phyloP scores from a whole-genome alignment of 441 rosid genomes.

The Aquilaria agallochum region DNA sequence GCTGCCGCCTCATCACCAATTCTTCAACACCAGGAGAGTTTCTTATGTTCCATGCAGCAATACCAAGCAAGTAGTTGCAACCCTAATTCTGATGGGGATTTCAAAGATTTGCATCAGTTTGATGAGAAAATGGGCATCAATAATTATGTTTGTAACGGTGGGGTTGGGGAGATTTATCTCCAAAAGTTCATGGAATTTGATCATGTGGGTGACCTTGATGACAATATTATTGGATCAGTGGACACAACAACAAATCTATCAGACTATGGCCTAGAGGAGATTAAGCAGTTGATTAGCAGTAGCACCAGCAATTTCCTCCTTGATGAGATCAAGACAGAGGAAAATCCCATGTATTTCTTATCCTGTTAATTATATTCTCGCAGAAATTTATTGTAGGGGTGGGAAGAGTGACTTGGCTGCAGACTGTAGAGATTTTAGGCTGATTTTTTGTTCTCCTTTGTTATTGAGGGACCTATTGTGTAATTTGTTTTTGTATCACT shows the following conservation, averaged over 20 bases:
- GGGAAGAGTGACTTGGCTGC: too few species aligned
- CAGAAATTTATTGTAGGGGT: too few species aligned
- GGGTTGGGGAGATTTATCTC: slow-evolving; percentile 20
- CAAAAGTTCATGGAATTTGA: slow-evolving; percentile 23
- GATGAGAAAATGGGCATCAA: slow-evolving; percentile 23
- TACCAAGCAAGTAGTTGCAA: slow-evolving; percentile 40
- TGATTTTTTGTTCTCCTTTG: too few species aligned
- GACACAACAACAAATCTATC: slow-evolving; percentile 25
- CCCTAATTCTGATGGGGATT: slow-evolving; percentile 50
- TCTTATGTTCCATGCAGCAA: slow-evolving; percentile 19
- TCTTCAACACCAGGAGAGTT: slow-evolving; percentile 31
- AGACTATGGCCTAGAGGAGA: slow-evolving; percentile 77
- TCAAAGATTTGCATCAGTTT: slow-evolving; percentile 19
- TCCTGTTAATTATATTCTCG: slow-evolving; percentile 19
- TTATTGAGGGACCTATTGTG: too few species aligned
- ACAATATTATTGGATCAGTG: slow-evolving; percentile 14
- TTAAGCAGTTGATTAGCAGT: slow-evolving; percentile 60
- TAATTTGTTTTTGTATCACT: too few species aligned
- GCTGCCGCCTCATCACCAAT: slow-evolving; percentile 14
- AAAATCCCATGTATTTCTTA: slow-evolving; percentile 42
- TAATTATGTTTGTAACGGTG: slow-evolving; percentile 17
- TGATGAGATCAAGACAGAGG: slow-evolving; percentile 62
- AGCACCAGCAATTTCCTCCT: slow-evolving; percentile 39
- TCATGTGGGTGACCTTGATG: slow-evolving; percentile 7
- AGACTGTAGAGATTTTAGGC: too few species aligned